Percentiles rank a stretch among this genome's conserved stretches.
Conservation (phyloP, 108 stramenopile species). For the Nitzschia sp. region DNA sequence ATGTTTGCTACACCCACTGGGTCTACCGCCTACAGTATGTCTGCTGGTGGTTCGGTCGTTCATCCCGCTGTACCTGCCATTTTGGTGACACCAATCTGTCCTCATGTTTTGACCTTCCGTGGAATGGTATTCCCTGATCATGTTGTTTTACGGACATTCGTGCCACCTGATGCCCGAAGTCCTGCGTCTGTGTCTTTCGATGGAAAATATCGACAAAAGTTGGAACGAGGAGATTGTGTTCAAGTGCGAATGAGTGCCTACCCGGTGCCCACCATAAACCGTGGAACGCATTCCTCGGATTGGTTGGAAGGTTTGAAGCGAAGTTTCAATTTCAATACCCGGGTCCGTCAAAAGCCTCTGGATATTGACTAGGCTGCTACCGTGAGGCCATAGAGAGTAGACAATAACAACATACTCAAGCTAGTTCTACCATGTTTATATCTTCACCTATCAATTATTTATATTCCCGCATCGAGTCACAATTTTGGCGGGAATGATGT, state of each 20-base stretch:
- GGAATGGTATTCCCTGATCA: slow-evolving; percentile 96
- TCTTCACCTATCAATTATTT: no score
- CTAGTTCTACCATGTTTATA: no score
- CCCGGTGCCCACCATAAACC: slow-evolving; percentile 88
- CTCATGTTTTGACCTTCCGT: slow-evolving; percentile 93
- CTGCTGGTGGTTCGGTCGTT: slow-evolving; percentile 96
- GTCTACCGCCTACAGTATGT: slow-evolving; percentile 94
- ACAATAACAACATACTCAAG: background rate
- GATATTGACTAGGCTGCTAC: background rate
- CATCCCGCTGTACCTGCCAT: slow-evolving; percentile 95
- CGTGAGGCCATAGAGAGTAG: background rate
- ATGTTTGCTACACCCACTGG: slow-evolving; percentile 96
- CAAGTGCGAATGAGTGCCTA: slow-evolving; percentile 86
- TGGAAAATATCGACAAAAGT: slow-evolving; percentile 80
- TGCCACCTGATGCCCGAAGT: slow-evolving; percentile 85
- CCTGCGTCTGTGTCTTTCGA: slow-evolving; percentile 92
- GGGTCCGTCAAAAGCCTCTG: slow-evolving; percentile 71
- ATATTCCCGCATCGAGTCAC: no score
- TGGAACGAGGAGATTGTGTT: slow-evolving; percentile 88
- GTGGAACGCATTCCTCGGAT: slow-evolving; percentile 85
- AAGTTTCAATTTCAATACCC: slow-evolving; percentile 85
- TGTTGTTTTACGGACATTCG: slow-evolving; percentile 78
- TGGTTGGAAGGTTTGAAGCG: slow-evolving; percentile 80
- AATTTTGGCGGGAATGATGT: no score
- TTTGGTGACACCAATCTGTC: slow-evolving; percentile 94